Evolutionary conservation across 2,329 filamentous ascomycete species (phyloP).

Genomic region (Diaporthe batatas): DNA sequence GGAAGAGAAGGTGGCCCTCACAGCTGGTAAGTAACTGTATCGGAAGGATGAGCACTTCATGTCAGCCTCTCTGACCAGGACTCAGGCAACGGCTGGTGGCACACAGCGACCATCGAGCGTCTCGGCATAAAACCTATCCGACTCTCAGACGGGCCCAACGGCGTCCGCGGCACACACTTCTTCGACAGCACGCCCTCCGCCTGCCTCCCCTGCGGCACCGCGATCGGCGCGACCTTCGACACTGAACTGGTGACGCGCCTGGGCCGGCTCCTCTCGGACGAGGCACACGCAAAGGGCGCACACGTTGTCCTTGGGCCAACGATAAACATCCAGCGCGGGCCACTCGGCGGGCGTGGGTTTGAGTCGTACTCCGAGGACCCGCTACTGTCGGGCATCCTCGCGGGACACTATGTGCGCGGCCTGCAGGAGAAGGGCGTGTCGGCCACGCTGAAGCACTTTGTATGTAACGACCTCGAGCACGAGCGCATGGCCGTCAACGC

Average conservation of each 20-base stretch:
- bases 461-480: slow-evolving; percentile 57
- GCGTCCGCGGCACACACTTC: slow-evolving; percentile 51
- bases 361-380: slow-evolving; percentile 64
- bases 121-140: slow-evolving; percentile 28
- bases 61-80: not conserved
- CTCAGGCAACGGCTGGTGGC: slow-evolving; percentile 26
- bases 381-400: slow-evolving; percentile 58
- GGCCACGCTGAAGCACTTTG: slow-evolving; percentile 62
- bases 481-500: slow-evolving; percentile 50
- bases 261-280: slow-evolving; percentile 71
- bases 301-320: slow-evolving; percentile 79
- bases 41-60: not conserved
- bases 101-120: slow-evolving; percentile 39
- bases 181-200: slow-evolving; percentile 49
- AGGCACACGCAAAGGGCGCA: slow-evolving; percentile 69
- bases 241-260: slow-evolving; percentile 66
- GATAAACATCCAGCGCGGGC: slow-evolving; percentile 62
- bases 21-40: not conserved
- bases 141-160: slow-evolving; percentile 51
- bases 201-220: slow-evolving; percentile 51
- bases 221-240: slow-evolving; percentile 74
- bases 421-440: slow-evolving; percentile 58
- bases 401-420: slow-evolving; percentile 58
- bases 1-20: slow-evolving; percentile 24
- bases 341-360: slow-evolving; percentile 62